Conservation (phyloP, 2,329 filamentous ascomycete genomes). For the Calonectria leucothoes region DNA sequence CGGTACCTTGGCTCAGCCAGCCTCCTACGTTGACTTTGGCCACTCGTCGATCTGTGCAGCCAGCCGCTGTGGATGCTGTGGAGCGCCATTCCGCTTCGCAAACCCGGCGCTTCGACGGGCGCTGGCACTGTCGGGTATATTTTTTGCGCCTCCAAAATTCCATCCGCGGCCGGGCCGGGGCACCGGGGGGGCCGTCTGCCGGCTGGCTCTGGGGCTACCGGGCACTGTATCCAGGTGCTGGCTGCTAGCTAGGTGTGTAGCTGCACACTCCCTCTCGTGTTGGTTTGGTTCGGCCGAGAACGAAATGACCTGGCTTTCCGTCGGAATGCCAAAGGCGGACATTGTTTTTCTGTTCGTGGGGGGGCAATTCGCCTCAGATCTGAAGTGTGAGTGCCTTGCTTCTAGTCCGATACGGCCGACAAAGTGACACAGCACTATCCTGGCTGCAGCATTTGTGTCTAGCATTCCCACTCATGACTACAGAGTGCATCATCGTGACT, state of each 20-base stretch:
- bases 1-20: background rate
- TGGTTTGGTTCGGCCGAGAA: background rate
- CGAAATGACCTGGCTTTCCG: background rate
- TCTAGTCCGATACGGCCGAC: background rate
- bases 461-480: background rate
- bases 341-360: background rate
- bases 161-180: background rate
- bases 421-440: background rate
- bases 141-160: conserved; percentile 1
- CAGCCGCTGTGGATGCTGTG: background rate
- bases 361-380: background rate
- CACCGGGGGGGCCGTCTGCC: background rate
- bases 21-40: background rate
- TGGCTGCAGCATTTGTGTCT: background rate
- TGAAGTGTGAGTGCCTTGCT: background rate
- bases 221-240: background rate
- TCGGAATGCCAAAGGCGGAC: background rate
- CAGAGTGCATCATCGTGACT: background rate
- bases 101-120: background rate
- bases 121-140: background rate
- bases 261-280: background rate
- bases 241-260: too few relatives aligned
- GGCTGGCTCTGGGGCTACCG: background rate
- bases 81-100: background rate
- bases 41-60: background rate